phyloP scores from a whole-genome alignment of 306 rosid genomes.

The Urtica urens region DNA sequence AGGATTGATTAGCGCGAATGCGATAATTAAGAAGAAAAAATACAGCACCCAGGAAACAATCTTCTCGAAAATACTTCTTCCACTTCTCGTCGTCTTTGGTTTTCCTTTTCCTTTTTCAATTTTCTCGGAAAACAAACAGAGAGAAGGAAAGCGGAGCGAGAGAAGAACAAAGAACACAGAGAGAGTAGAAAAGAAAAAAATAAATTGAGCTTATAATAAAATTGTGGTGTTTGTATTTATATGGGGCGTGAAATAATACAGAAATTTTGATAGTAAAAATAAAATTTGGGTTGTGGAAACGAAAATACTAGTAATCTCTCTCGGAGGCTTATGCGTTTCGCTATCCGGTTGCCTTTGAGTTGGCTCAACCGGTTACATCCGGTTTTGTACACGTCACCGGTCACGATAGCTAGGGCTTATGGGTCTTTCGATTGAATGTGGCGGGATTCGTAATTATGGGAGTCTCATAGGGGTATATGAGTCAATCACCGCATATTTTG shows the following conservation, averaged over 20 bases:
- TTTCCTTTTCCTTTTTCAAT: slow-evolving; percentile 8
- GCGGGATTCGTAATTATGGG: slow-evolving; percentile 1
- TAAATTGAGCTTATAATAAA: slow-evolving; percentile 15
- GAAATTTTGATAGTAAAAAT: slow-evolving; percentile 4
- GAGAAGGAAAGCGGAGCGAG: slow-evolving; percentile 6
- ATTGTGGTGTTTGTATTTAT: neutral
- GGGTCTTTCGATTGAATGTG: slow-evolving; percentile 1
- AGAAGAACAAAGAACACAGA: slow-evolving; percentile 9
- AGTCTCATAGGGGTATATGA: slow-evolving; percentile 8
- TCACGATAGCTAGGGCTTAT: slow-evolving; percentile 7
- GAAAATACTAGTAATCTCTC: slow-evolving; percentile 12
- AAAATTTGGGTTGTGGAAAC: slow-evolving; percentile 15
- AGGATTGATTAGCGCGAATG: no score
- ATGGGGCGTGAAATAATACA: slow-evolving; percentile 15
- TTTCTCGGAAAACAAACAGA: slow-evolving; percentile 37
- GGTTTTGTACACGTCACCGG: slow-evolving; percentile 15
- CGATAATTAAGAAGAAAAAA: slow-evolving; percentile 14
- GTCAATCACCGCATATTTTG: neutral
- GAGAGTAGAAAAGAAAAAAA: neutral
- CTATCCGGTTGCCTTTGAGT: slow-evolving; percentile 23
- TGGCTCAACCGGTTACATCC: slow-evolving; percentile 39
- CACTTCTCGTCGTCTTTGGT: slow-evolving; percentile 5
- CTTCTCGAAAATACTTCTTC: neutral
- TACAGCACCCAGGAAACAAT: slow-evolving; percentile 9
- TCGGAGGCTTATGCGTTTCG: slow-evolving; percentile 12